These are phyloP conservation scores for Nitzschia sp. DNA, from an alignment of 108 stramenopile genomes.

Conservation along the genomic window DNA sequence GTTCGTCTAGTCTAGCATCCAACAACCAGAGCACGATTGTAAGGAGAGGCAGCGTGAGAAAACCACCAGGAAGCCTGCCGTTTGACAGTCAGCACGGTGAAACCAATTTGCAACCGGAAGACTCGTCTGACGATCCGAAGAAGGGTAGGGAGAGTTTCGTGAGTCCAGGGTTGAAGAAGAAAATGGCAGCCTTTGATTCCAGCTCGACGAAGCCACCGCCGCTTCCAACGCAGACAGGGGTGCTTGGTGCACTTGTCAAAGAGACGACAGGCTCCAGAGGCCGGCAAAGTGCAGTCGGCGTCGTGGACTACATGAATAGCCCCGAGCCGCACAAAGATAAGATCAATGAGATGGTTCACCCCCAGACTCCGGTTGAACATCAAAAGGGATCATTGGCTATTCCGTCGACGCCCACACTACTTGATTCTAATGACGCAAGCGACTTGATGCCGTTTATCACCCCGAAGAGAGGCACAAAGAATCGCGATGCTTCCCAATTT, in stretches of 20 bases:
- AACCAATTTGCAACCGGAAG: not conserved
- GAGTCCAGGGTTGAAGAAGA: not conserved
- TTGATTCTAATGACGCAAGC: not conserved
- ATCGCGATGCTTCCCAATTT: conserved; percentile 5
- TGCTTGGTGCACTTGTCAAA: too few relatives aligned
- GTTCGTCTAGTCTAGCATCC: not conserved
- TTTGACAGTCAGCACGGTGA: not conserved
- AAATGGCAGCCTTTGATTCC: not conserved
- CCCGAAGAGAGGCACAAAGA: not conserved
- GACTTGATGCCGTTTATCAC: not conserved
- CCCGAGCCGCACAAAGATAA: not conserved
- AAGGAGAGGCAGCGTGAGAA: not conserved
- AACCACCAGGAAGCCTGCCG: not conserved
- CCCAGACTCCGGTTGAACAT: not conserved
- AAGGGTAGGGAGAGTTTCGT: not conserved
- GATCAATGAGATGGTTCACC: not conserved
- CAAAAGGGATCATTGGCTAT: too few relatives aligned
- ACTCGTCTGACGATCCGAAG: not conserved
- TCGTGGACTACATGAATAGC: not conserved
- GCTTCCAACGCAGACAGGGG: too few relatives aligned
- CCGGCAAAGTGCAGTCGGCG: not conserved
- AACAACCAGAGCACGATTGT: not conserved
- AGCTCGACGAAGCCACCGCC: not conserved
- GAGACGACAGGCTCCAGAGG: too few relatives aligned
- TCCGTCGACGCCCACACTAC: not conserved